phyloP scores from a whole-genome alignment of 2,329 filamentous ascomycete species.

The Aspergillus niger region DNA sequence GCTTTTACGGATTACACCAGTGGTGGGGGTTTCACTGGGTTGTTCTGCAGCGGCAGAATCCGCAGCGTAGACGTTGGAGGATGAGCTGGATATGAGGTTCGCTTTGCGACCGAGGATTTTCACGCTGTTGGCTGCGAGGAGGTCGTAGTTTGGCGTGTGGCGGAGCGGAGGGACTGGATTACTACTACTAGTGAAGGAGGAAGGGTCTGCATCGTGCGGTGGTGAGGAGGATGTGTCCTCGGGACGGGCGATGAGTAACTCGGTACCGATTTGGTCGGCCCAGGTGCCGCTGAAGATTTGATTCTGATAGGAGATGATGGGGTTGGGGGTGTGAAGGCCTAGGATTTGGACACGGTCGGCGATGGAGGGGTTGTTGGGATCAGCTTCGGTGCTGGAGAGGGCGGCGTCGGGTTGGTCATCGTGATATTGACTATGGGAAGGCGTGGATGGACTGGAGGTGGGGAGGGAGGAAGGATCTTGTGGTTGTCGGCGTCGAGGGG shows the following conservation, averaged over 20 bases:
- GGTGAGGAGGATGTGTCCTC: conserved; percentile 19
- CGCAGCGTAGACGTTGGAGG: conserved; percentile 13
- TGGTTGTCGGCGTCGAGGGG: conserved; percentile 31
- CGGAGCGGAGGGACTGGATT: conserved; percentile 52
- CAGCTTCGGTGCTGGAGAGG: conserved; percentile 41
- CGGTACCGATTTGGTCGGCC: conserved; percentile 81
- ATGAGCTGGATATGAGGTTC: conserved; percentile 54
- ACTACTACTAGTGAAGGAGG: conserved; percentile 6
- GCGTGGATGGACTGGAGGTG: conserved; percentile 8
- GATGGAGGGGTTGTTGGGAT: conserved; percentile 13
- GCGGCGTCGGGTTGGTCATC: conserved; percentile 37
- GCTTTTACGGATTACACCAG: conserved; percentile 10
- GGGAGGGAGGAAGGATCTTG: conserved; percentile 18
- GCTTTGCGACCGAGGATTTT: conserved; percentile 70
- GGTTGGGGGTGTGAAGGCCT: conserved; percentile 75
- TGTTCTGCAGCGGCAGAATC: conserved; percentile 3
- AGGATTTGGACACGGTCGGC: conserved; percentile 69
- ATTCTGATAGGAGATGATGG: conserved; percentile 77
- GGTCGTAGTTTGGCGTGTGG: conserved; percentile 58
- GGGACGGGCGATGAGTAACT: conserved; percentile 67
- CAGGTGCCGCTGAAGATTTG: conserved; percentile 78
- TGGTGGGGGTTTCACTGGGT: conserved; percentile 6
- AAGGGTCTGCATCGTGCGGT: conserved; percentile 31
- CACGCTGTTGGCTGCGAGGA: conserved; percentile 70
- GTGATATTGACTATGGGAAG: conserved; percentile 10